Evolutionary conservation across 148 eudicot genomes (phyloP).

Genomic region (Rheum nobile): DNA sequence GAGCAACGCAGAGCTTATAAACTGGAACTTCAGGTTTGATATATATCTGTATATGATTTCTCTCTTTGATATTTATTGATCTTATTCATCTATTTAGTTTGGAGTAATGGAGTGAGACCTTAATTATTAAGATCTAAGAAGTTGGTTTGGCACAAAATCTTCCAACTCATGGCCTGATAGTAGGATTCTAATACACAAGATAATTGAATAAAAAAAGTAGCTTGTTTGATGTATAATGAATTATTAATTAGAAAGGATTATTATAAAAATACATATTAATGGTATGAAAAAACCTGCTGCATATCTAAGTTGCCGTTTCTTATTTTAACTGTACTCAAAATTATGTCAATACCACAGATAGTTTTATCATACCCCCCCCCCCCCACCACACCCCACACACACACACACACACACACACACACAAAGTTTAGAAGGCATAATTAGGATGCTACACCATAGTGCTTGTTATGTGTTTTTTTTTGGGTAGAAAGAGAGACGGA

Average conservation of each 20-base stretch:
- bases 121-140: neutral
- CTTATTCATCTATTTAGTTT: neutral
- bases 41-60: neutral
- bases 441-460: neutral
- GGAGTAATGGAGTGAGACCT: neutral
- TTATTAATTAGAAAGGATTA: neutral
- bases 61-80: neutral
- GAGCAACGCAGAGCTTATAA: constrained; percentile 95
- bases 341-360: neutral
- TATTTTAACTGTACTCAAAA: neutral
- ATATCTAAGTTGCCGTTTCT: neutral
- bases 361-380: too few relatives aligned
- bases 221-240: neutral
- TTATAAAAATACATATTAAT: neutral
- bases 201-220: neutral
- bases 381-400: too few relatives aligned
- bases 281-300: neutral
- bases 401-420: too few relatives aligned
- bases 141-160: neutral
- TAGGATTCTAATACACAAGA: neutral
- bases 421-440: neutral
- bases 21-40: constrained; percentile 72
- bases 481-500: too few relatives aligned
- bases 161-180: neutral
- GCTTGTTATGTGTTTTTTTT: neutral